phyloP scores from a whole-genome alignment of 768 basidiomycete species.

The Pulveroboletus sp. region DNA sequence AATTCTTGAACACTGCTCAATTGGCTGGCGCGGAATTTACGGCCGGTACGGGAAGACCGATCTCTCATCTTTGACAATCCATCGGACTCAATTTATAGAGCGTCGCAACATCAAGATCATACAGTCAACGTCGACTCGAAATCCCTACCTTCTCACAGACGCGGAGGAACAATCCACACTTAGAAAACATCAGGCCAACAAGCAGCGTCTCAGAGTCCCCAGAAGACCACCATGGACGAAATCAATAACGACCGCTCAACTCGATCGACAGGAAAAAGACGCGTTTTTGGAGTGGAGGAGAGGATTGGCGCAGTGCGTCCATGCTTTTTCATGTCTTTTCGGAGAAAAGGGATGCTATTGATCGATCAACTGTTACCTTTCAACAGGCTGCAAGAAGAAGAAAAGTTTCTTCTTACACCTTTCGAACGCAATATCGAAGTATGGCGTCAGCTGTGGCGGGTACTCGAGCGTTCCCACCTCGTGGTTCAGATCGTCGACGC shows the following conservation, averaged over 20 bases:
- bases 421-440: constrained; percentile 98
- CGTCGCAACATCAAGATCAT: constrained; percentile 79
- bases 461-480: constrained; percentile 90
- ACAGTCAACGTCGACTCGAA: constrained; percentile 53
- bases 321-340: not conserved
- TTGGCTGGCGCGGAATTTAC: constrained; percentile 95
- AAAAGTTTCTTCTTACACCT: constrained; percentile 86
- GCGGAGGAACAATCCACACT: constrained; percentile 76
- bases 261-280: constrained; percentile 87
- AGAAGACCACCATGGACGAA: constrained; percentile 88
- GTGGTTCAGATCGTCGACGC: constrained; percentile 96
- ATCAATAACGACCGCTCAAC: constrained; percentile 65
- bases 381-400: constrained; percentile 77
- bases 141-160: constrained; percentile 81
- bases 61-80: not conserved
- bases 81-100: constrained; percentile 40
- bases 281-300: constrained; percentile 93
- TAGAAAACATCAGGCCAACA: constrained; percentile 72
- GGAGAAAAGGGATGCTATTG: not conserved
- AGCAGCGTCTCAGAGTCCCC: constrained; percentile 76
- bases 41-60: constrained; percentile 58
- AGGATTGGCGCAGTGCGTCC: constrained; percentile 80
- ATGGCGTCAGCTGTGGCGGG: constrained; percentile 98
- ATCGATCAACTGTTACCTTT: not conserved
- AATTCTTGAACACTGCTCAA: constrained; percentile 92